Evolutionary conservation across 129 eudicot species (phyloP), one percentile per base, ranked within the genome.

Genomic region (Glebionis coronaria): DNA sequence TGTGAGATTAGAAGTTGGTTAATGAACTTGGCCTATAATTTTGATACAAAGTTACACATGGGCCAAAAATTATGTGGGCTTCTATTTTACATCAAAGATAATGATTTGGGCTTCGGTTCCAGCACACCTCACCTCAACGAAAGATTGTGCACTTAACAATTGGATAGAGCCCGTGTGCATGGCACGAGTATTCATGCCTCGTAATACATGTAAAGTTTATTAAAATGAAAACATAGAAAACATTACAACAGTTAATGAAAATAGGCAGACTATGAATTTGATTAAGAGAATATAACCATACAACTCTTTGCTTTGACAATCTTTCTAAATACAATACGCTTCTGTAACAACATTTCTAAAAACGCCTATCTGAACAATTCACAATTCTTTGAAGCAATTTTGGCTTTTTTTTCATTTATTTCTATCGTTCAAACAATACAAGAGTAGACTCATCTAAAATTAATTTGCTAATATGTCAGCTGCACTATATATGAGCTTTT

Each of bases 391-490:
- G 38, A 11, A 45, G 50, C 69, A 59, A 56, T 67, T 73, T 38
- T n/a, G 80, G 71, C 46, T 35, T 65, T 79, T 66, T 25, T 27
- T 45, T 40, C 44, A 23, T 28, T 69, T 73, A 75, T 74, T 64
- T 67, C 49, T 56, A 59, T 68, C 79, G 68, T 77, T 61, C 78
- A 65, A 80, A 52, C 69, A 80, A 68, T 67, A 72, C 71, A 35
- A 67, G 47, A 58, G 23, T 27, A 75, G 79, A 66, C 56, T 75
- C 74, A 25, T 75, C 79, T 75, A 68, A 73, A 75, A 61, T 66
- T 74, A 67, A 74, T 67, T 75, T 49, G 63, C 79, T 75, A 68
- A 59, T 52, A 75, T 60, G 79, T 75, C 79, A 75, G 69, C 79
- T 68, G 38, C 63, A 68, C 79, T 75, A 68, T 75, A 75, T 75